Evolutionary conservation across 495 filamentous ascomycete species (phyloP), one percentile per base, ranked within the genome.

Genomic region (Penicillium tannophilum): DNA sequence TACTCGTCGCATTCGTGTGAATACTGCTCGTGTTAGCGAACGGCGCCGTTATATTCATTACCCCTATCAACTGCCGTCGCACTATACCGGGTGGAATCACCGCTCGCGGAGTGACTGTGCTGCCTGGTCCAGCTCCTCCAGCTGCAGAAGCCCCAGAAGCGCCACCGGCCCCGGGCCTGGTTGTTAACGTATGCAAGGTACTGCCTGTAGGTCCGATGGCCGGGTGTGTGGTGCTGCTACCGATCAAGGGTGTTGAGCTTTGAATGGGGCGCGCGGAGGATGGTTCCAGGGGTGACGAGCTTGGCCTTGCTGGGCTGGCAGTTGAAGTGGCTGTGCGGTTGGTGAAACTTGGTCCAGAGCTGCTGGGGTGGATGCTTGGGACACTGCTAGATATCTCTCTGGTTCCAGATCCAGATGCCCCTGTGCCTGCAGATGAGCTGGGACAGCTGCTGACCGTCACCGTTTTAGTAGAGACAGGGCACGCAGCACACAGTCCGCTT

Each of bases 21-120:
- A 33, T 33, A 52, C 36, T 54, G 51, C 47, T 66, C 55, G 58
- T 48, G 53, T 66, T 66, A 42, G 61, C 59, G 45, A 66, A 66
- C 6, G 45, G 50, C n/a, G 54, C 51, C 14, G 61, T 57, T 24
- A 54, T 50, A 55, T 66, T 66, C 52, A 43, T 54, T 23, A 43
- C 23, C 39, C 52, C 44, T 46, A 60, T 10, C 36, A 61, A 3
- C 6, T 39, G 28, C 17, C 61, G 55, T 23, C 54, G 55, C 55
- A 64, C 42, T 28, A 66, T 53, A 63, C 59, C 61, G 20, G 61
- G 61, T 23, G 28, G 41, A 24, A 55, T 30, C 28, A 35, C 39
- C 31, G 55, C 59, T 47, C 56, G 55, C 28, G 55, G 39, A 7
- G 51, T 62, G 16, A 52, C 28, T 16, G 63, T 14, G 9, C 45